A percentile compares a stretch with the other conserved stretches of the same genome.
These are phyloP conservation scores for Canna indica DNA, from an alignment of 176 grass and related monocot species.

Conservation along the genomic window DNA sequence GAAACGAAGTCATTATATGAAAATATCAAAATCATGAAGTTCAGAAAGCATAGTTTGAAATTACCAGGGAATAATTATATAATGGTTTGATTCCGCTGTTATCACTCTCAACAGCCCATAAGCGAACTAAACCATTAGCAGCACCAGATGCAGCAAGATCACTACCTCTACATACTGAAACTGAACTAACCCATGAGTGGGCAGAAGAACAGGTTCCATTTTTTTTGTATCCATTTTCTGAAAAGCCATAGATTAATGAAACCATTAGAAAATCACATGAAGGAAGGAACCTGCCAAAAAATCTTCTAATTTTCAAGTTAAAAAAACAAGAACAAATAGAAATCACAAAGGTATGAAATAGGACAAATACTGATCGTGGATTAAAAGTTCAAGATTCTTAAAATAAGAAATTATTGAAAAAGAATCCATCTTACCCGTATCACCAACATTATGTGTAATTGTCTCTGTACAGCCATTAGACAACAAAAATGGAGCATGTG, in stretches of 20 bases:
- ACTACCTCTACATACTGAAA: conserved; percentile 61
- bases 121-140: conserved; percentile 56
- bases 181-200: conserved; percentile 63
- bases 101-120: conserved; percentile 67
- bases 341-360: conserved; percentile 1
- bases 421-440: conserved; percentile 1
- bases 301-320: not conserved
- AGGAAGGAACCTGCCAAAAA: not conserved
- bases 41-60: not conserved
- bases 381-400: not conserved
- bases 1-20: not conserved
- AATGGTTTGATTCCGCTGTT: conserved; percentile 55
- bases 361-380: not conserved
- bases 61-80: conserved; percentile 46
- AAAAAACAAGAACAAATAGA: conserved; percentile 11
- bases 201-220: conserved; percentile 35
- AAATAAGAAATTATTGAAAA: not conserved
- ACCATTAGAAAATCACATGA: not conserved
- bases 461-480: conserved; percentile 7
- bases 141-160: conserved; percentile 82
- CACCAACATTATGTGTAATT: conserved; percentile 30
- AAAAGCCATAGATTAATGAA: conserved; percentile 1
- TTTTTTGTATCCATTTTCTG: conserved; percentile 45
- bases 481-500: conserved; percentile 32
- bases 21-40: not conserved